Percentiles rank a stretch among this genome's conserved stretches.
These are phyloP conservation scores for Aspergillus fructus DNA, from an alignment of 2,329 filamentous ascomycete genomes.

Conservation along the genomic window DNA sequence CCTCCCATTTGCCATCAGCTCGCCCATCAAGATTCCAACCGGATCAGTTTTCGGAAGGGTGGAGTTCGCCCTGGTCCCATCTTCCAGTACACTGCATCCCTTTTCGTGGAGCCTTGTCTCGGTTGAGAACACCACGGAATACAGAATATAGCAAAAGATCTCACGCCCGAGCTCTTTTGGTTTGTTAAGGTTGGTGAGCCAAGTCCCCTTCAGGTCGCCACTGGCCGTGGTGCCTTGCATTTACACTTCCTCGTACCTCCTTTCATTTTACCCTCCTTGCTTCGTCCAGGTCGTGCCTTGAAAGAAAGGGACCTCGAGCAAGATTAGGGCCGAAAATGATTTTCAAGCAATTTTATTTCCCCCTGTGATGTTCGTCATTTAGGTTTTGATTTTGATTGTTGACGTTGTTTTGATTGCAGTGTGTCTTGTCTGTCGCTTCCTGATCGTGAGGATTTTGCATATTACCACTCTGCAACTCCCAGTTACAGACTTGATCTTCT, in stretches of 20 bases:
- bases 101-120: conserved; percentile 26
- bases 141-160: conserved; percentile 15
- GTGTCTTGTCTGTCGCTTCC: conserved; percentile 23
- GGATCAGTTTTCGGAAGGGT: conserved; percentile 15
- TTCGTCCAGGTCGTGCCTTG: conserved; percentile 28
- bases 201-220: conserved; percentile 25
- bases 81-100: conserved; percentile 13
- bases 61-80: conserved; percentile 12
- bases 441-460: conserved; percentile 26
- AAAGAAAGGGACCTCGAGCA: conserved; percentile 26
- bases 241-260: conserved; percentile 25
- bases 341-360: conserved; percentile 25
- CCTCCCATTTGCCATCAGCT: conserved; percentile 3
- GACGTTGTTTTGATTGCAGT: conserved; percentile 25
- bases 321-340: conserved; percentile 23
- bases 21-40: conserved; percentile 4
- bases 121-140: conserved; percentile 22
- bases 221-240: conserved; percentile 36
- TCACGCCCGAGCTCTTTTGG: conserved; percentile 13
- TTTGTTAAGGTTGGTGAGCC: conserved; percentile 31
- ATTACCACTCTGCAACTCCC: conserved; percentile 29
- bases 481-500: conserved; percentile 20
- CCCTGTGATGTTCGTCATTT: conserved; percentile 22
- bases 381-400: conserved; percentile 33
- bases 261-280: conserved; percentile 32